Evolutionary conservation across 352 stramenopile species (phyloP).

Genomic region (Phytophthora macrochlamydospora): DNA sequence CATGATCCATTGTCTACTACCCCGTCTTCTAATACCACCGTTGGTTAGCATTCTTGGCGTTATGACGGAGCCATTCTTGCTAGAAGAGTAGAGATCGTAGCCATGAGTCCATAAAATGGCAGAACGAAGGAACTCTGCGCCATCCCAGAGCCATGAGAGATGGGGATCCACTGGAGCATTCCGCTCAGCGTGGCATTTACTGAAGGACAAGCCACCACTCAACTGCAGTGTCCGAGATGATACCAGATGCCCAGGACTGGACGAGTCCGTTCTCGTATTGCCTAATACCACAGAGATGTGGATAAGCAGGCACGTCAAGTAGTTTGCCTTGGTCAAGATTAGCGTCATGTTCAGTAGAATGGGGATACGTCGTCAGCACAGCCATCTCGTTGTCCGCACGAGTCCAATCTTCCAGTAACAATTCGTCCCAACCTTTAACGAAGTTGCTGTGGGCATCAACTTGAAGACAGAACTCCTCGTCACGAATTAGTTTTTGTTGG

Average conservation of each 20-base stretch:
- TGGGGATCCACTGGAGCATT: constrained; percentile 59
- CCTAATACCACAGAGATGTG: constrained; percentile 64
- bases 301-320: constrained; percentile 45
- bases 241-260: constrained; percentile 66
- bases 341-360: constrained; percentile 63
- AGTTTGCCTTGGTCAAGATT: constrained; percentile 63
- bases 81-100: constrained; percentile 58
- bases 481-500: constrained; percentile 61
- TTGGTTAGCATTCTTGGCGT: constrained; percentile 45
- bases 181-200: constrained; percentile 71
- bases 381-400: constrained; percentile 72
- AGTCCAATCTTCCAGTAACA: constrained; percentile 59
- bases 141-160: constrained; percentile 61
- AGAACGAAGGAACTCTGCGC: constrained; percentile 51
- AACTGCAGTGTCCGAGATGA: constrained; percentile 65
- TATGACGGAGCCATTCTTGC: constrained; percentile 51
- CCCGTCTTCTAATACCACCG: constrained; percentile 35
- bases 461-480: constrained; percentile 75
- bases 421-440: constrained; percentile 67
- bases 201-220: constrained; percentile 58
- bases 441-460: constrained; percentile 75
- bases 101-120: constrained; percentile 53
- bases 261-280: constrained; percentile 52
- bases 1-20: too few species aligned
- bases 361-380: constrained; percentile 68